phyloP scores from a whole-genome alignment of 768 basidiomycete species.

The Bullera alba region DNA sequence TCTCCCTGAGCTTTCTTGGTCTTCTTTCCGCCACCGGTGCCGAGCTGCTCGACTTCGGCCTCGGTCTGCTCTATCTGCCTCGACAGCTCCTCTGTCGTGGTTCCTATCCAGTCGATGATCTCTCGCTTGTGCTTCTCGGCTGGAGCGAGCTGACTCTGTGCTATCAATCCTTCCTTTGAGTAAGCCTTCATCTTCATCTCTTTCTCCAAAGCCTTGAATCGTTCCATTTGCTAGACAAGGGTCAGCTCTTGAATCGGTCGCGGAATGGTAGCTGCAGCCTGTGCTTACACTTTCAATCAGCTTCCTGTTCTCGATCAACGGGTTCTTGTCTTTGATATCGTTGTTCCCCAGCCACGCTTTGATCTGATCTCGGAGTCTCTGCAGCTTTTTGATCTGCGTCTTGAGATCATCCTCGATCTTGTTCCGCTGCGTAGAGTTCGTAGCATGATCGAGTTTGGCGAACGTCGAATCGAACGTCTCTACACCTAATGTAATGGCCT shows the following conservation, averaged over 20 bases:
- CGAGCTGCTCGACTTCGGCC: constrained; percentile 84
- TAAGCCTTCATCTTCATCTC: constrained; percentile 99
- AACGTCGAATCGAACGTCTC: constrained; percentile 61
- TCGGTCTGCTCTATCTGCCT: constrained; percentile 91
- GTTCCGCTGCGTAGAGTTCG: constrained; percentile 97
- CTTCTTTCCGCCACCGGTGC: constrained; percentile 66
- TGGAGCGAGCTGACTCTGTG: constrained; percentile 88
- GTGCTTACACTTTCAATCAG: constrained; percentile 83
- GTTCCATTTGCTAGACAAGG: constrained; percentile 93
- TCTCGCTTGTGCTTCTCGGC: constrained; percentile 96
- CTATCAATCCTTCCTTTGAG: constrained; percentile 94
- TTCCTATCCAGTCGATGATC: constrained; percentile 71
- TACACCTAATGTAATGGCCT: constrained; percentile 93
- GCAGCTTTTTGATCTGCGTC: constrained; percentile 96
- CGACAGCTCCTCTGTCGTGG: constrained; percentile 80
- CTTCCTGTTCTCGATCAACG: constrained; percentile 83
- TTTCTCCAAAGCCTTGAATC: constrained; percentile 99
- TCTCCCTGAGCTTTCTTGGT: constrained; percentile 68
- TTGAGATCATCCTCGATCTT: constrained; percentile 92
- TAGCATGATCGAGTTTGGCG: constrained; percentile 94
- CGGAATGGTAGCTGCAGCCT: neutral
- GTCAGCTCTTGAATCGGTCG: neutral
- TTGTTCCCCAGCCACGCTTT: constrained; percentile 95
- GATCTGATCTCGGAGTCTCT: constrained; percentile 75
- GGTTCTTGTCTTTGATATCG: constrained; percentile 97